Conservation (phyloP, 73 alveolate species). For the Tetrahymena thermophila region DNA sequence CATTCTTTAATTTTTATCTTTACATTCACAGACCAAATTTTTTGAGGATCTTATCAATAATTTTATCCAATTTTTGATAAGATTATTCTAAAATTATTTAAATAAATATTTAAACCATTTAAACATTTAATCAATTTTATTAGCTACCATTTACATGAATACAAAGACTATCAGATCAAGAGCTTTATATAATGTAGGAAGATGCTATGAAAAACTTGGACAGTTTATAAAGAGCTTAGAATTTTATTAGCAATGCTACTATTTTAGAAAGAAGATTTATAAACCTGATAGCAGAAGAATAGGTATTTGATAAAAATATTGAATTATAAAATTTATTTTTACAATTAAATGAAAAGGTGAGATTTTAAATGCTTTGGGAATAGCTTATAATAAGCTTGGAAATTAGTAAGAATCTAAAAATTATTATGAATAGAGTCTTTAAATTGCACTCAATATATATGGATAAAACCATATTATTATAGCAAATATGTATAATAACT, state of each 20-base stretch:
- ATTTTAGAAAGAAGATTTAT: not conserved
- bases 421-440: not conserved
- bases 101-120: too few species aligned
- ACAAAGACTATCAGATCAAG: not conserved
- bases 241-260: not conserved
- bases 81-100: too few species aligned
- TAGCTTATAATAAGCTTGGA: not conserved
- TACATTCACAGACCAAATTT: too few species aligned
- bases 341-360: not conserved
- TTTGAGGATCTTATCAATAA: too few species aligned
- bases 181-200: not conserved
- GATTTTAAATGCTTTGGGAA: not conserved
- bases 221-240: not conserved
- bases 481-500: not conserved
- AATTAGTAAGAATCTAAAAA: not conserved
- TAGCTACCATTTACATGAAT: not conserved
- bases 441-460: not conserved
- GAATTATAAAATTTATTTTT: not conserved
- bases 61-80: too few species aligned
- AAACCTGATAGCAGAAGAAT: not conserved
- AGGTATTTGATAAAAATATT: not conserved
- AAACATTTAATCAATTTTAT: too few species aligned
- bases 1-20: too few species aligned
- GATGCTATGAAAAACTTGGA: not conserved
- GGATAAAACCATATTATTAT: not conserved